Base-by-base conservation (phyloP, 163 green algal genomes). In the Prototheca wickerhamii region DNA sequence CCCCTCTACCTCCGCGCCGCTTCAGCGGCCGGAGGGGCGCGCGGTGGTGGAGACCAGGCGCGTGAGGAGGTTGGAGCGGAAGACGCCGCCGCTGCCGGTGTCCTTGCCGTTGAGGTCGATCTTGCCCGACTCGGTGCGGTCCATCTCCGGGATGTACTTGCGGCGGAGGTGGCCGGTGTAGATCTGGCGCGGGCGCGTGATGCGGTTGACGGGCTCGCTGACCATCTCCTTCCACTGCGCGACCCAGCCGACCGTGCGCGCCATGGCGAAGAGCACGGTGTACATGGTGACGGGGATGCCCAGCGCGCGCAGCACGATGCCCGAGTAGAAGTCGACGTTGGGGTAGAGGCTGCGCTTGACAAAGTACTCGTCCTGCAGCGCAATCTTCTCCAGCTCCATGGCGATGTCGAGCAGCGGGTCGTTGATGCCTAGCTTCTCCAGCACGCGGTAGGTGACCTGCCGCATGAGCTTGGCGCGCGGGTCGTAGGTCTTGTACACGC, bases 311-410 rank as follows among this genome's bases (percentile, higher is more conserved):
- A 89, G 83, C 26, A 89, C 76, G 67, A 94, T 86, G 57, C 86
- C 86, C 2, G 74, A 86, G 76, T 88, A 93, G 66, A 94, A 94
- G 69, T 94, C 87, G 1, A 91, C 83, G 69, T 91, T 91, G 52
- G 85, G 84, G 75, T 94, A 94, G n/a, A 94, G 78, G 28, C 82
- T 84, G 20, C 68, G 68, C 54, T 76, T 74, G 44, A 91, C 74
- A 78, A 96, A 96, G 84, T 93, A 96, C 59, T 95, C 82, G 74
- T 98, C 93, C 12, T 76, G 59, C 40, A 94, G 84, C 3, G 88
- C 88, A 49, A 75, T 60, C 57, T 88, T 78, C 81, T 98, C 87
- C 64, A 99, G 80, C 51, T 84, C 86, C 53, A 89, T 78, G 53
- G 89, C 89, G 21, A 95, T 75, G 63, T 75, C 61, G 31, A 84